Conservation (phyloP, 495 filamentous ascomycete species). For the Viridothelium virens region DNA sequence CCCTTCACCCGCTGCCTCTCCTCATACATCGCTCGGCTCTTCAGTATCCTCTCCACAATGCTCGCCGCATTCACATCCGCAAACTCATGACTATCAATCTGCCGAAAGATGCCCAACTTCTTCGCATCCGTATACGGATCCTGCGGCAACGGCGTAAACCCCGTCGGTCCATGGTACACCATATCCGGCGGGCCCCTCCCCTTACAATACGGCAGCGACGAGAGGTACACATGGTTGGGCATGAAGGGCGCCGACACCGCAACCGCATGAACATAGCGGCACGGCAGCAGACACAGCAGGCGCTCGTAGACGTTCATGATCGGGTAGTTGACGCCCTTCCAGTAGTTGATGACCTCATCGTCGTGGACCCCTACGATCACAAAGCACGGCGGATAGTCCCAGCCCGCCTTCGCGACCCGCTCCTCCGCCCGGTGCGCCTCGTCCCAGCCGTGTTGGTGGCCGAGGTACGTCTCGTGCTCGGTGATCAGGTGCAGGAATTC, state of each 20-base stretch:
- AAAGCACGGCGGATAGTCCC: slow-evolving; percentile 72
- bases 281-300: slow-evolving; percentile 90
- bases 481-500: slow-evolving; percentile 78
- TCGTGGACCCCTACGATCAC: slow-evolving; percentile 89
- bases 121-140: slow-evolving; percentile 74
- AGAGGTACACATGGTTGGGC: slow-evolving; percentile 67
- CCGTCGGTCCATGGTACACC: slow-evolving; percentile 92
- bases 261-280: slow-evolving; percentile 76
- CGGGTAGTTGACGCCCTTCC: slow-evolving; percentile 96
- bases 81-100: slow-evolving; percentile 57
- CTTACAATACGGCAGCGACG: slow-evolving; percentile 62
- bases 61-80: slow-evolving; percentile 82
- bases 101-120: slow-evolving; percentile 32
- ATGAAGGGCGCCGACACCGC: slow-evolving; percentile 84
- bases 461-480: slow-evolving; percentile 59
- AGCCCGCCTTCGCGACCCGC: slow-evolving; percentile 51
- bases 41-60: slow-evolving; percentile 85
- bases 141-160: slow-evolving; percentile 77
- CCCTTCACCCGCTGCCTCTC: slow-evolving; percentile 83
- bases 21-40: slow-evolving; percentile 75
- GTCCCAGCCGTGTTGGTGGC: slow-evolving; percentile 63
- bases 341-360: slow-evolving; percentile 85
- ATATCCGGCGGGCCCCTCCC: slow-evolving; percentile 45
- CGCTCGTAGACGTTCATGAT: slow-evolving; percentile 99
- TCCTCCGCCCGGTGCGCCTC: slow-evolving; percentile 51